These are phyloP conservation scores for Alternaria sp. DNA, from an alignment of 2,329 filamentous ascomycete genomes.

Conservation along the genomic window DNA sequence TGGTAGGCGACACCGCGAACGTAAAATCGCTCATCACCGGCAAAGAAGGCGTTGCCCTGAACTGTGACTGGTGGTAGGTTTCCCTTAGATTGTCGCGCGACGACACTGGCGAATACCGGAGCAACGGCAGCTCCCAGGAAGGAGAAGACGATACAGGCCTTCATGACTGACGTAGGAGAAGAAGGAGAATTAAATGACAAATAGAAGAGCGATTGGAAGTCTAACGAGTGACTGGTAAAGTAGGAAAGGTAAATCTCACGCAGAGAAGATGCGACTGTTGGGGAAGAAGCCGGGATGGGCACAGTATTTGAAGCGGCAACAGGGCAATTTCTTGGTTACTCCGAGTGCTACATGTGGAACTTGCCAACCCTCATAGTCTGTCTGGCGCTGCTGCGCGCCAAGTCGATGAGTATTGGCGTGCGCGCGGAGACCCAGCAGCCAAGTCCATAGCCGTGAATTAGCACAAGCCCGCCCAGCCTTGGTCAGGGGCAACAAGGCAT, in stretches of 20 bases:
- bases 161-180: slow-evolving; percentile 39
- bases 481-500: slow-evolving; percentile 41
- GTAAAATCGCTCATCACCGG: slow-evolving; percentile 67
- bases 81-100: slow-evolving; percentile 43
- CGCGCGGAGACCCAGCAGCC: slow-evolving; percentile 44
- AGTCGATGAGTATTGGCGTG: slow-evolving; percentile 43
- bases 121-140: slow-evolving; percentile 38
- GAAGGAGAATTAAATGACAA: slow-evolving; percentile 40
- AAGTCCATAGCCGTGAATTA: slow-evolving; percentile 35
- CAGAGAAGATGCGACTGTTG: slow-evolving; percentile 34
- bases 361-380: slow-evolving; percentile 48
- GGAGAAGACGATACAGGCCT: slow-evolving; percentile 41
- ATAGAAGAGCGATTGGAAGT: slow-evolving; percentile 35
- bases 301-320: slow-evolving; percentile 45
- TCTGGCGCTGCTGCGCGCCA: slow-evolving; percentile 44
- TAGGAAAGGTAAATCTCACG: slow-evolving; percentile 39
- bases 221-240: slow-evolving; percentile 51
- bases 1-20: slow-evolving; percentile 71
- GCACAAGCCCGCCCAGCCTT: slow-evolving; percentile 47
- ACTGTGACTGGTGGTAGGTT: slow-evolving; percentile 64
- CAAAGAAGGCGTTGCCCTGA: slow-evolving; percentile 71
- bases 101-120: slow-evolving; percentile 36
- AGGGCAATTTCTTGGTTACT: slow-evolving; percentile 40
- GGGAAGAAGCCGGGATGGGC: slow-evolving; percentile 29
- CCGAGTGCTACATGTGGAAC: slow-evolving; percentile 46